Conservation (phyloP, 495 filamentous ascomycete species). For the Chaetomium fimeti region DNA sequence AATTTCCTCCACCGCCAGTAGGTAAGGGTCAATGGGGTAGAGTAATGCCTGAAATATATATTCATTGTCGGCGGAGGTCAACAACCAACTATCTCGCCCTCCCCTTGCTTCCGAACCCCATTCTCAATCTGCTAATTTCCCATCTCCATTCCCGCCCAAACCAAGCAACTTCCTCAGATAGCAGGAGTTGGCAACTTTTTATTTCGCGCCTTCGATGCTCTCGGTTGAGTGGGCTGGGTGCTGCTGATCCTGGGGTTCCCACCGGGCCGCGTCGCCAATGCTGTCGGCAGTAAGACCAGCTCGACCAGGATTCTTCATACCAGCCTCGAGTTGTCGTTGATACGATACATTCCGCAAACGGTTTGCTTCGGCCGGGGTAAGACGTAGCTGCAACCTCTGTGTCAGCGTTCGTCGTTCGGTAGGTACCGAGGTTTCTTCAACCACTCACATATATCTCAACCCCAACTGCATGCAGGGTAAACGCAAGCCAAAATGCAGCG, state of each 20-base stretch:
- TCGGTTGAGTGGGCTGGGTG: background rate
- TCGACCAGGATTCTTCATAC: conserved; percentile 48
- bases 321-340: conserved; percentile 51
- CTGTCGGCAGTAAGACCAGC: conserved; percentile 48
- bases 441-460: conserved; percentile 52
- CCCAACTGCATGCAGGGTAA: conserved; percentile 48
- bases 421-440: no score
- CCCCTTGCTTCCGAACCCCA: no score
- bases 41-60: no score
- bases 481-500: conserved; percentile 46
- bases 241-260: conserved; percentile 21
- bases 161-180: background rate
- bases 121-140: no score
- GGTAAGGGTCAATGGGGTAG: background rate
- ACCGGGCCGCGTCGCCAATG: conserved; percentile 44
- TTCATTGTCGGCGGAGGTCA: no score
- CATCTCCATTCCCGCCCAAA: background rate
- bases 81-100: no score
- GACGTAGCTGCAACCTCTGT: conserved; percentile 33
- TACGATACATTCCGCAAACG: conserved; percentile 51
- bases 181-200: background rate
- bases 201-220: background rate
- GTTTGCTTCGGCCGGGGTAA: conserved; percentile 52
- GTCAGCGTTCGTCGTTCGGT: background rate
- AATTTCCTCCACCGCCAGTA: background rate